Conservation (phyloP, 1,284 basidiomycete genomes). For the Ceratobasidium sp. region DNA sequence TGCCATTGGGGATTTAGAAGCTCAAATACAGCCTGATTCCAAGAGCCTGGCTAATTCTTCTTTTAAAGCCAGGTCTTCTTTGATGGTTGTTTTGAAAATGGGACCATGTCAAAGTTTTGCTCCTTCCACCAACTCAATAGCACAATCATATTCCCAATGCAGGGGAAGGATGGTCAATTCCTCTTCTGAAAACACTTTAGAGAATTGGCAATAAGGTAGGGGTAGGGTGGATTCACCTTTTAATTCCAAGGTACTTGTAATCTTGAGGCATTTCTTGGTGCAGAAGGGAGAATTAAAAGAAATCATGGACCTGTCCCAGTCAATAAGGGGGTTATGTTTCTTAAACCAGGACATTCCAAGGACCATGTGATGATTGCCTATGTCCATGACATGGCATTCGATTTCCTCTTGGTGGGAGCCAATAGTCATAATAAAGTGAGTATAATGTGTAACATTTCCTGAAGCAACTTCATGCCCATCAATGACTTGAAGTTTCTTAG, state of each 20-base stretch:
- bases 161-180: slow-evolving; percentile 38
- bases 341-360: too few relatives aligned
- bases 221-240: not conserved
- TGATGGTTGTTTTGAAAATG: slow-evolving; percentile 16
- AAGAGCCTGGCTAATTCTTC: slow-evolving; percentile 27
- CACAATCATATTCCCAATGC: slow-evolving; percentile 41
- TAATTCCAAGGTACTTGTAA: too few relatives aligned
- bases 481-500: not conserved
- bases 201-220: slow-evolving; percentile 21
- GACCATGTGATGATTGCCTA: too few relatives aligned
- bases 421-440: not conserved
- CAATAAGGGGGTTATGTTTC: not conserved
- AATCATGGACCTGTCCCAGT: not conserved
- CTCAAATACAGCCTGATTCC: slow-evolving; percentile 46
- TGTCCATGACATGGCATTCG: not conserved
- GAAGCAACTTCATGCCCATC: slow-evolving; percentile 2
- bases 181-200: slow-evolving; percentile 40
- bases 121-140: slow-evolving; percentile 38
- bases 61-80: slow-evolving; percentile 4
- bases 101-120: slow-evolving; percentile 21
- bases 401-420: not conserved
- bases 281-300: too few relatives aligned
- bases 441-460: not conserved
- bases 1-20: slow-evolving; percentile 50
- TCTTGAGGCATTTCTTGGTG: too few relatives aligned